Evolutionary conservation across 176 grass and related monocot species (phyloP), one percentile per base, ranked within the genome.

Genomic region (Phoenix dactylifera): DNA sequence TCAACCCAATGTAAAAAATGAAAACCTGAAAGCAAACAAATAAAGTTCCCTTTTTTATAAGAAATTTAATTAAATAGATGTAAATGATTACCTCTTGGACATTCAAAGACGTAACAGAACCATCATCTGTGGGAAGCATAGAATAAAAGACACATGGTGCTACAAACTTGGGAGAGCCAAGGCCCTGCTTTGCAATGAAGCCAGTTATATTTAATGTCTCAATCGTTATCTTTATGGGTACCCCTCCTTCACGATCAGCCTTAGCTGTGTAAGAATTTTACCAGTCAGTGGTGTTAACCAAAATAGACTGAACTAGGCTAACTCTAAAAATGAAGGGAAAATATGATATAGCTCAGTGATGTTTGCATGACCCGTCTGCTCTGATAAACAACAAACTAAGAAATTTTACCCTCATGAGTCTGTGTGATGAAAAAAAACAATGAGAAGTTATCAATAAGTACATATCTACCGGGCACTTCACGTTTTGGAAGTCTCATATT

Each of bases 391-490:
- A 20, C 17, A 24, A 61, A 30, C 28, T 30, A 30, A 0, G 5
- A 22, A 5, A 58, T 44, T 7, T 9, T 12, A 44, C 35, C 35
- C 35, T 44, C 7, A 44, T 14, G 35, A 44, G 7, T 10, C 35
- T 2, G 12, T 44, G 35, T 3, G 35, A 44, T 44, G 67, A 29
- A 63, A 17, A 62, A 50, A 24, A 54, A 28, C 30, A 29, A 35
- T 2, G 24, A 30, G 16, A 52, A 82, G 53, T 76, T 18, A 22
- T 26, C 17, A 16, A 48, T 9, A 80, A 63, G 52, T 59, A 70
- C 92, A 63, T 90, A 96, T 96, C 92, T 96, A 49, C 71, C 81
- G 3, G 88, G 88, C 28, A 85, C 81, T 63, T 64, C 80, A 20
- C 12, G 66, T 39, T 72, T 82, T 26, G 58, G 65, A 10, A 65